Base-by-base conservation (phyloP, 768 basidiomycete species). In the Kwoniella shandongensis region DNA sequence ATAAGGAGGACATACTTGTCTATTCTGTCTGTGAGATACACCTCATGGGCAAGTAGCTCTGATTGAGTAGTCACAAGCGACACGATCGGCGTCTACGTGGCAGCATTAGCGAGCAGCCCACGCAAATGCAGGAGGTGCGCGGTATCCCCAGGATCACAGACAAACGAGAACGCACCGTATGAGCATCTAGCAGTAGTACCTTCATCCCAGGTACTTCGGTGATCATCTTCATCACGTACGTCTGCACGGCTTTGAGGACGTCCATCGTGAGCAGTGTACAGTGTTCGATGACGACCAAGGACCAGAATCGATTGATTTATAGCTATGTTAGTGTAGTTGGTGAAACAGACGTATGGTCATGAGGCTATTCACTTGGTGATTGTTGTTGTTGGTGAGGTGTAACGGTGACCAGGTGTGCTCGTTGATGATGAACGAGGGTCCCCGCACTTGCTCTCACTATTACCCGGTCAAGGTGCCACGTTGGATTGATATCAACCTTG, bases 1-100 rank as follows among this genome's bases (percentile, higher is more conserved):
- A 1, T 11, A 2, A 10, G 17, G 40, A 22, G 20, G 27, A 46
- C 15, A 74, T 80, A 85, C 81, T 98, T 98, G 81, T 98, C 96
- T 71, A 99, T 90, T 53, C 92, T 83, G 79, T 99, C 96, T 3
- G 94, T 99, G 51, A 99, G 83, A 78, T 99, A 99, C 40, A 98
- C 90, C 74, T 99, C 93, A 66, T 98, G 91, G 2, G 92, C 86
- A 40, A 99, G 81, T 26, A 99, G 81, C 8, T 86, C 87, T 2
- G 92, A 91, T 74, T 98, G 96, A 0, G 96, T 98, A 0, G 90
- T 86, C 2, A 93, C 89, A 17, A 97, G 81, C 3, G 93, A 97
- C 5, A 99, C 87, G 59, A 98, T 93, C 0, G 94, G 93, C 5
- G 94, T 97, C 91, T 75, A 18, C n/a, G 4, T 6, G 12, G 3